Percentiles rank a stretch among this genome's conserved stretches.
Evolutionary conservation across 2,329 filamentous ascomycete species (phyloP).

Genomic region (Claviceps spartinae): DNA sequence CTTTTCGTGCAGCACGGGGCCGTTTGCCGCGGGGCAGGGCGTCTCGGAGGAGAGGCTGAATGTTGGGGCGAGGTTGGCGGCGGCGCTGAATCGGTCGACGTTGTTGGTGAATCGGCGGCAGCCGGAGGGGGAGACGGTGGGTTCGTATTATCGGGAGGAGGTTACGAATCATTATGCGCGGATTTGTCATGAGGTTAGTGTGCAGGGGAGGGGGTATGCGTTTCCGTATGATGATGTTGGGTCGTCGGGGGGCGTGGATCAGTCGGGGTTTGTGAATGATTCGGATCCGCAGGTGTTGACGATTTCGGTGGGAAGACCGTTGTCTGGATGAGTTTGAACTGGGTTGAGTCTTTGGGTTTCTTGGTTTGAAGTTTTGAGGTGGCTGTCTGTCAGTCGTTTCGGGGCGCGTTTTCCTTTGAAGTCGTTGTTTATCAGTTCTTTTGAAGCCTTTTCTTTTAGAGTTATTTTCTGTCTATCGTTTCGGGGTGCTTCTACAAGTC

Average conservation of each 20-base stretch:
- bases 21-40: constrained; percentile 34
- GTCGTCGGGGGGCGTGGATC: constrained; percentile 38
- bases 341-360: neutral
- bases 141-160: constrained; percentile 36
- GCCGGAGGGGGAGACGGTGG: constrained; percentile 35
- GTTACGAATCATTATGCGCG: constrained; percentile 55
- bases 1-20: constrained; percentile 40
- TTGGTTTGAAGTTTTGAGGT: neutral
- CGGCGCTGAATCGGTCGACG: constrained; percentile 63
- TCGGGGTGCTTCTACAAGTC: too few relatives aligned
- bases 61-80: constrained; percentile 59
- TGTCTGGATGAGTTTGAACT: constrained; percentile 5
- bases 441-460: too few relatives aligned
- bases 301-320: constrained; percentile 37
- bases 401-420: too few relatives aligned
- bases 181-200: constrained; percentile 46
- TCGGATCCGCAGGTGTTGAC: constrained; percentile 39
- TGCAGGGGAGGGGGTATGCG: constrained; percentile 50
- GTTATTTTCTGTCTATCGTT: too few relatives aligned
- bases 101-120: constrained; percentile 39
- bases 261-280: constrained; percentile 49
- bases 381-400: too few relatives aligned
- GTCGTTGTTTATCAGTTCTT: too few relatives aligned
- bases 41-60: constrained; percentile 38
- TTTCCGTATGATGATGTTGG: constrained; percentile 61